Conservation (phyloP, 176 grass and related monocot genomes). For the Triticum timopheevii region DNA sequence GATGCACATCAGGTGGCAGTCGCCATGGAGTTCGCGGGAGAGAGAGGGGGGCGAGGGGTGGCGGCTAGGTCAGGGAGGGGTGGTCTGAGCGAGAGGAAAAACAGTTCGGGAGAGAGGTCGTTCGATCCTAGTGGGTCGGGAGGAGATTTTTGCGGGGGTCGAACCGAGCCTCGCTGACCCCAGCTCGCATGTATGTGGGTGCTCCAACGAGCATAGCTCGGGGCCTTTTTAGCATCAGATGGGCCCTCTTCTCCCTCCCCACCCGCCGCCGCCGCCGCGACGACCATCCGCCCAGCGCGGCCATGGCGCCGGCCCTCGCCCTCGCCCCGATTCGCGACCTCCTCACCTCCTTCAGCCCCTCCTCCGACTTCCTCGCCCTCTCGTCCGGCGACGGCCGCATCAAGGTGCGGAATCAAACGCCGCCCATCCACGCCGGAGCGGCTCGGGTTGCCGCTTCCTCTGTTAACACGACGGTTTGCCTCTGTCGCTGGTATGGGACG, state of each 20-base stretch:
- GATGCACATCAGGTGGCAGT: no score
- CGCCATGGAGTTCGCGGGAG: no score
- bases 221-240: no score
- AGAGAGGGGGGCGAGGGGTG: no score
- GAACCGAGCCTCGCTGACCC: no score
- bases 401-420: conserved; percentile 44
- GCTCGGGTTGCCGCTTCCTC: conserved; percentile 16
- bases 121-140: no score
- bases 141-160: no score
- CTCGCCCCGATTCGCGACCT: conserved; percentile 53
- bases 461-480: conserved; percentile 3
- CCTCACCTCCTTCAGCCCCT: conserved; percentile 74
- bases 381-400: conserved; percentile 86
- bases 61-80: no score
- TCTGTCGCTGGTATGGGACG: conserved; percentile 78
- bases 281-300: background rate
- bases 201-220: no score
- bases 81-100: no score
- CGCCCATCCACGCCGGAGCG: conserved; percentile 2
- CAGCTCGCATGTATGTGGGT: no score
- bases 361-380: conserved; percentile 74
- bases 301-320: conserved; percentile 33
- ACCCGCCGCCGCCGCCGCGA: background rate
- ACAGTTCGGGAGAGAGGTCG: no score
- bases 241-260: background rate